Percentiles rank a stretch among this genome's conserved stretches.
These are phyloP conservation scores for Hypoxylon rubiginosum DNA, from an alignment of 2,329 filamentous ascomycete genomes.

Conservation along the genomic window DNA sequence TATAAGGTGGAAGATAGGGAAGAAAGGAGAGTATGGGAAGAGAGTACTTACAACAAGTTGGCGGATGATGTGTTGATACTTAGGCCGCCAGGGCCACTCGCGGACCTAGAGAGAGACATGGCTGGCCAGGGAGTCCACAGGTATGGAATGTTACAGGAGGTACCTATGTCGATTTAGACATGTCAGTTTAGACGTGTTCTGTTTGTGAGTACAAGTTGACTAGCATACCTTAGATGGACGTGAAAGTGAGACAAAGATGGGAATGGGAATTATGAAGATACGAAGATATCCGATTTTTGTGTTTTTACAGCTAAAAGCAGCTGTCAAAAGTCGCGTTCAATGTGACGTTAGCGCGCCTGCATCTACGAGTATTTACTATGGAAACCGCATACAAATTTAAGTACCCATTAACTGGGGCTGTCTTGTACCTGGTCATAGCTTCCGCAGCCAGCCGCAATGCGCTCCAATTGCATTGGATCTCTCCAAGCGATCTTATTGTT, in stretches of 20 bases:
- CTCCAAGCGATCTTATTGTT: not conserved
- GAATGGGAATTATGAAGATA: no score
- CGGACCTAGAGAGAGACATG: constrained; percentile 69
- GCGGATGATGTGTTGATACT: constrained; percentile 74
- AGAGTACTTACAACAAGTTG: constrained; percentile 65
- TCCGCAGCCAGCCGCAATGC: constrained; percentile 5
- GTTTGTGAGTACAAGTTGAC: constrained; percentile 5
- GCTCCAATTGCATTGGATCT: no score
- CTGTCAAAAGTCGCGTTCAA: constrained; percentile 21
- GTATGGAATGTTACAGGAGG: constrained; percentile 13
- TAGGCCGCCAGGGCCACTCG: constrained; percentile 71
- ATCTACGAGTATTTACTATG: not conserved
- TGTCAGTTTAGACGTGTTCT: not conserved
- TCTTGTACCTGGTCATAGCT: constrained; percentile 15
- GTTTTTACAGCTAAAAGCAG: constrained; percentile 6
- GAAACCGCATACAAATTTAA: constrained; percentile 6
- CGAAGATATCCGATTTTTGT: constrained; percentile 6
- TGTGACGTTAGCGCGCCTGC: constrained; percentile 23
- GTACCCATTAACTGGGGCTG: not conserved
- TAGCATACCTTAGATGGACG: constrained; percentile 3
- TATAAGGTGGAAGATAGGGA: constrained; percentile 22
- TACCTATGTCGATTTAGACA: not conserved
- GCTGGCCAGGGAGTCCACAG: constrained; percentile 1
- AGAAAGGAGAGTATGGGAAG: constrained; percentile 24
- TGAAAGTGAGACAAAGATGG: not conserved